A percentile compares a stretch with the other conserved stretches of the same genome.
Evolutionary conservation across 2,329 filamentous ascomycete species (phyloP).

Genomic region (Aspergillus quadrilineatus): DNA sequence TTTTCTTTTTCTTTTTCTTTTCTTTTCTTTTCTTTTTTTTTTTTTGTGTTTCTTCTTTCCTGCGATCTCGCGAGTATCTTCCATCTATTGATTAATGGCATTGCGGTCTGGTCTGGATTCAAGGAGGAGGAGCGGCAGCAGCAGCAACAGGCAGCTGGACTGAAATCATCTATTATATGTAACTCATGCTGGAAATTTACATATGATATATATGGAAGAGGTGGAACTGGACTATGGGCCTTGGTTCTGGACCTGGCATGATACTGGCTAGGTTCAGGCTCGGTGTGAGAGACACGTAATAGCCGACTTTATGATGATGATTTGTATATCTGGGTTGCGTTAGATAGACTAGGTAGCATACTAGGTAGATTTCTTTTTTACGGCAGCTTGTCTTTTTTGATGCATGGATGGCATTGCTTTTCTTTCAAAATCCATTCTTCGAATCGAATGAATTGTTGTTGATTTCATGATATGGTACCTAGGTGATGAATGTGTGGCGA

Average conservation of each 20-base stretch:
- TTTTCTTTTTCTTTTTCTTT: neutral
- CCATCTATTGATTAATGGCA: slow-evolving; percentile 13
- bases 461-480: no score
- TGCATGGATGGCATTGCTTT: neutral
- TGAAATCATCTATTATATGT: neutral
- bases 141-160: neutral
- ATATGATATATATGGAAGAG: neutral
- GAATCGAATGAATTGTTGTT: no score
- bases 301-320: slow-evolving; percentile 16
- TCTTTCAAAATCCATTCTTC: no score
- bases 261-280: neutral
- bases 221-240: neutral
- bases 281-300: slow-evolving; percentile 19
- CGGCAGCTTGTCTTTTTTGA: neutral
- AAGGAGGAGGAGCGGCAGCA: neutral
- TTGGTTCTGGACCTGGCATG: neutral
- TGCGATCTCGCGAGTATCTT: slow-evolving; percentile 11
- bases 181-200: neutral
- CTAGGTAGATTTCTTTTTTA: slow-evolving; percentile 12
- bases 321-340: slow-evolving; percentile 13
- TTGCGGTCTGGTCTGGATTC: slow-evolving; percentile 4
- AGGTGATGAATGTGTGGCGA: no score
- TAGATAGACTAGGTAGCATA: slow-evolving; percentile 21
- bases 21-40: slow-evolving; percentile 9
- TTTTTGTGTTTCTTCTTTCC: slow-evolving; percentile 14